Evolutionary conservation across 768 basidiomycete species (phyloP).

Genomic region (Suillus fuscotomentosus): DNA sequence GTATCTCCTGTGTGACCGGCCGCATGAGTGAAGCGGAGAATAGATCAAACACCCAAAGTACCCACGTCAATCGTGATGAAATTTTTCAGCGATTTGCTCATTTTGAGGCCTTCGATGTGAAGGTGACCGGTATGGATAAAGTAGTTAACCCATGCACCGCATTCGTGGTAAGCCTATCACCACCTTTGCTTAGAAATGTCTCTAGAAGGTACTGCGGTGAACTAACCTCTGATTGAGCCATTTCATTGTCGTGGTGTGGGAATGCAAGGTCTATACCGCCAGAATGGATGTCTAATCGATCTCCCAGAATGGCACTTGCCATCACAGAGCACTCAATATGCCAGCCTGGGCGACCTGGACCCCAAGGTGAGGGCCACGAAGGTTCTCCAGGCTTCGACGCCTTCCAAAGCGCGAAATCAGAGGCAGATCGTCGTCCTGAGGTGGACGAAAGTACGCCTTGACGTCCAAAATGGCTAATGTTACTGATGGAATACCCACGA

Average conservation of each 20-base stretch:
- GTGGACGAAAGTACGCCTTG: conserved; percentile 61
- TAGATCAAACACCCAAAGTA: conserved; percentile 5
- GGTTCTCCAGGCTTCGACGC: conserved; percentile 95
- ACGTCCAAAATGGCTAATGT: not conserved
- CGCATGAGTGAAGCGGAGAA: conserved; percentile 6
- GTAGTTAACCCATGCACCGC: conserved; percentile 95
- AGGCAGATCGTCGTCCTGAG: conserved; percentile 68
- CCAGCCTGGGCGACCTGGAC: conserved; percentile 94
- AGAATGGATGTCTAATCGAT: conserved; percentile 96
- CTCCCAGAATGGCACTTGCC: conserved; percentile 88
- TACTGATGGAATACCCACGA: not conserved
- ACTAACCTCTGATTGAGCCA: conserved; percentile 91
- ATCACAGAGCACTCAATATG: conserved; percentile 99
- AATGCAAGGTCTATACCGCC: conserved; percentile 98
- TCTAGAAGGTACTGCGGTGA: conserved; percentile 4
- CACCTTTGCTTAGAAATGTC: conserved; percentile 11
- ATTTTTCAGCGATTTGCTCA: conserved; percentile 99
- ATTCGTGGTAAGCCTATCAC: conserved; percentile 86
- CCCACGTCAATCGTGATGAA: conserved; percentile 95
- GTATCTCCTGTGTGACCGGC: conserved; percentile 65
- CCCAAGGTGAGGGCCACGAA: conserved; percentile 96
- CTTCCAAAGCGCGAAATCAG: conserved; percentile 99
- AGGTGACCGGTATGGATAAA: conserved; percentile 98
- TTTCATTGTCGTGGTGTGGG: conserved; percentile 98
- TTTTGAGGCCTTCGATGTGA: conserved; percentile 97